These are phyloP conservation scores for Sporodiniella umbellata DNA, from an alignment of 371 early-diverging fungal genomes.

Conservation along the genomic window DNA sequence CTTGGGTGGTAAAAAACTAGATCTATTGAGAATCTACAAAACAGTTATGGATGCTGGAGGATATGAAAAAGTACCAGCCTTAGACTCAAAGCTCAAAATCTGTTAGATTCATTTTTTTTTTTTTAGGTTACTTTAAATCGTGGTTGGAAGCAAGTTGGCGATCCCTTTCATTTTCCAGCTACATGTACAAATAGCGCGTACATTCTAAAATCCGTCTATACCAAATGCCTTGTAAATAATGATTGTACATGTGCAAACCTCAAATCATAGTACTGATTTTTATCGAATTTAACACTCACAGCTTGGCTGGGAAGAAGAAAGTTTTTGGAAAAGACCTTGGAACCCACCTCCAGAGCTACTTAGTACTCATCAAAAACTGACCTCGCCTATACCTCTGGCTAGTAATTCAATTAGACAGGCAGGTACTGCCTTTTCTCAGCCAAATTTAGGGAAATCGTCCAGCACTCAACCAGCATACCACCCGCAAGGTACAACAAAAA, in stretches of 20 bases:
- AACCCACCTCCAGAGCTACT: constrained; percentile 37
- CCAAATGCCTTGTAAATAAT: constrained; percentile 52
- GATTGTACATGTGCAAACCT: neutral
- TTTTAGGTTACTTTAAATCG: constrained; percentile 71
- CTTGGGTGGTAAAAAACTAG: constrained; percentile 76
- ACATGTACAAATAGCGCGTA: constrained; percentile 87
- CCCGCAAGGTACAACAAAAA: constrained; percentile 5
- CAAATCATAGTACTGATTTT: no score
- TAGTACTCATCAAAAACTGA: constrained; percentile 15
- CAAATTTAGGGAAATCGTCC: neutral
- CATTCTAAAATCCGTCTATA: constrained; percentile 75
- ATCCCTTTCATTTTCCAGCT: constrained; percentile 76
- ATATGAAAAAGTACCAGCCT: constrained; percentile 60
- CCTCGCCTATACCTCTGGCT: constrained; percentile 11
- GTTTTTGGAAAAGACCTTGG: constrained; percentile 45
- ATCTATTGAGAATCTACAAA: constrained; percentile 69
- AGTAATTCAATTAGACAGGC: constrained; percentile 18
- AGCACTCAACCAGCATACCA: constrained; percentile 5
- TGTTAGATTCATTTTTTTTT: neutral
- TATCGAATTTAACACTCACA: no score
- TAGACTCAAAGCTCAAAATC: neutral
- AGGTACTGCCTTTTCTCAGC: constrained; percentile 28
- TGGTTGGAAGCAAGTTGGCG: constrained; percentile 76
- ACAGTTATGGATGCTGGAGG: constrained; percentile 73
- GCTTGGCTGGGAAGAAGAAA: constrained; percentile 51